These are phyloP conservation scores for Phytophthora capsici DNA, from an alignment of 352 stramenopile species.

Conservation along the genomic window DNA sequence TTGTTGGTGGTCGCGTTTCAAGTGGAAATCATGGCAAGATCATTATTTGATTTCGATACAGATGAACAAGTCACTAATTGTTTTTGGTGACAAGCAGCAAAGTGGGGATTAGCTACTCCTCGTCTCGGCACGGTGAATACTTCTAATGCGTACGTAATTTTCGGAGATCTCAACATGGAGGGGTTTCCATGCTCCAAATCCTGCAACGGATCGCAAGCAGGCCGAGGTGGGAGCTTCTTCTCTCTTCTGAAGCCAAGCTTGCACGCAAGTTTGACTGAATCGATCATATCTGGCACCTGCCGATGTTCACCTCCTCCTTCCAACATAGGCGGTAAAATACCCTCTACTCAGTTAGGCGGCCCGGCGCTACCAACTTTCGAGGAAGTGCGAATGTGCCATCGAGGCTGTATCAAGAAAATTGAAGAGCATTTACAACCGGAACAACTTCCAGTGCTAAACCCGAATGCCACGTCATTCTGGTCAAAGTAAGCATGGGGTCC, in stretches of 20 bases:
- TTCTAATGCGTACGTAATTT: constrained; percentile 49
- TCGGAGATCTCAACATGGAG: constrained; percentile 86
- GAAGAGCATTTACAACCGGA: constrained; percentile 36
- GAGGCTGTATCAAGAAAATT: constrained; percentile 70
- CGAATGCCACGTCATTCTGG: constrained; percentile 72
- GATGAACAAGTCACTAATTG: background rate
- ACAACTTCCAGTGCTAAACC: constrained; percentile 53
- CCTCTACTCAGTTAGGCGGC: background rate
- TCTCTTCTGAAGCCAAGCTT: constrained; percentile 48
- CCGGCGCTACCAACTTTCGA: constrained; percentile 39
- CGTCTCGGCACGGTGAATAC: constrained; percentile 22
- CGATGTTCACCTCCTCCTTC: constrained; percentile 36
- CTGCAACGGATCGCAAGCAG: constrained; percentile 78
- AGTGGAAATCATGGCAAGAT: constrained; percentile 71
- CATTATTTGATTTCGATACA: background rate
- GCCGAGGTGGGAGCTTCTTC: constrained; percentile 78
- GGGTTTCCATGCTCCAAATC: constrained; percentile 76
- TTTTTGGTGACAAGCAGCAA: constrained; percentile 41
- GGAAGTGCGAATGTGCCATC: constrained; percentile 66
- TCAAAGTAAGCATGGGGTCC: constrained; percentile 2
- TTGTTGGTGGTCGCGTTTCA: constrained; percentile 54
- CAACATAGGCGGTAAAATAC: background rate
- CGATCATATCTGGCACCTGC: constrained; percentile 56
- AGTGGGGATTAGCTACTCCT: constrained; percentile 74
- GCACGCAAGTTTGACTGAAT: constrained; percentile 55